Conservation (phyloP, 2,329 filamentous ascomycete genomes). For the Coniochaeta prunicola region DNA sequence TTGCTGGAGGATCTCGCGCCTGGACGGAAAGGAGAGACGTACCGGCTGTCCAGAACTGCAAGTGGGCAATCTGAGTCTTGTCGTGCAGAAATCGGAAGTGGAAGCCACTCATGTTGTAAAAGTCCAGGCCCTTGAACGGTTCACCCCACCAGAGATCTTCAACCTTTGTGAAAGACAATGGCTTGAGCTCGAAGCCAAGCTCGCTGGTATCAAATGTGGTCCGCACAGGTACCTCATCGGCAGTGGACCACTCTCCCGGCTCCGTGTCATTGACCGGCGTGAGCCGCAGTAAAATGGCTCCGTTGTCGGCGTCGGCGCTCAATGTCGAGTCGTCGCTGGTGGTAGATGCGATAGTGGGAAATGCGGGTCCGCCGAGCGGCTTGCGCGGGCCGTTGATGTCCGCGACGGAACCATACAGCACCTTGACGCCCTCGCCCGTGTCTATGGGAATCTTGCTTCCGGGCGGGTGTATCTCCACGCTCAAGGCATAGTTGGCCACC, state of each 20-base stretch:
- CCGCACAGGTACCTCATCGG: not conserved
- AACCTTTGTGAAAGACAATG: not conserved
- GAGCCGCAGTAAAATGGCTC: not conserved
- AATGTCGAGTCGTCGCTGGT: not conserved
- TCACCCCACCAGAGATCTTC: conserved; percentile 1
- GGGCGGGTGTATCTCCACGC: not conserved
- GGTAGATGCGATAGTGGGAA: not conserved
- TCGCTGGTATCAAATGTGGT: not conserved
- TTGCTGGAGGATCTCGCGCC: not conserved
- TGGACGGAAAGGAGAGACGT: not conserved
- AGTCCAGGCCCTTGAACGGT: not conserved
- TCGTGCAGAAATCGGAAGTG: conserved; percentile 1
- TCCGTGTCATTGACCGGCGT: conserved; percentile 1
- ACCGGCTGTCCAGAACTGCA: conserved; percentile 2
- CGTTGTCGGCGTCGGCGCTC: not conserved
- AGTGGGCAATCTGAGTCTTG: not conserved
- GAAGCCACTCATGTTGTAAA: conserved; percentile 2
- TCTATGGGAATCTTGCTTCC: not conserved
- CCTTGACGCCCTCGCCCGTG: not conserved
- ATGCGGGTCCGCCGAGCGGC: not conserved
- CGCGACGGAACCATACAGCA: not conserved
- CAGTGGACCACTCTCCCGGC: not conserved
- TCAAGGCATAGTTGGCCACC: not conserved
- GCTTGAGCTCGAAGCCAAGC: not conserved
- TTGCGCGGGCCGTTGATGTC: not conserved